A percentile compares a stretch with the other conserved stretches of the same genome.
Evolutionary conservation across 2,329 filamentous ascomycete genomes (phyloP).

Genomic region (Nemania serpens): DNA sequence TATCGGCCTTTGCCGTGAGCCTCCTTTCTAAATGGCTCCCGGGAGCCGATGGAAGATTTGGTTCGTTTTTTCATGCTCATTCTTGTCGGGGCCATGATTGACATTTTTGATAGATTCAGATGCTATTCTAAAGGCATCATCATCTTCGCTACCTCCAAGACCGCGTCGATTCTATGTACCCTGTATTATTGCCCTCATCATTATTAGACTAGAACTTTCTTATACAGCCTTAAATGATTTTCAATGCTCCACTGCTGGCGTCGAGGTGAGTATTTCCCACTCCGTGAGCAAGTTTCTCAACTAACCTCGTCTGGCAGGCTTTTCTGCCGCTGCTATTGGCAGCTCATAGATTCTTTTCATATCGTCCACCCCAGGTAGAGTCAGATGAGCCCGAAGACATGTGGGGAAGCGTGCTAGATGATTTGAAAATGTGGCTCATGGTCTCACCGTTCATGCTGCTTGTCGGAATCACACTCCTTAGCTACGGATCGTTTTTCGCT

Average conservation of each 20-base stretch:
- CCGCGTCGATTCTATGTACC: constrained; percentile 54
- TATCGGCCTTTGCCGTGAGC: constrained; percentile 48
- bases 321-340: constrained; percentile 53
- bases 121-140: constrained; percentile 43
- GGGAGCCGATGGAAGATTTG: constrained; percentile 53
- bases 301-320: constrained; percentile 42
- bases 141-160: constrained; percentile 48
- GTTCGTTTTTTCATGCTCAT: constrained; percentile 30
- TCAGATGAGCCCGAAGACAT: constrained; percentile 52
- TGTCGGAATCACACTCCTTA: constrained; percentile 46
- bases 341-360: constrained; percentile 50
- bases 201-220: constrained; percentile 54
- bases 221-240: constrained; percentile 52
- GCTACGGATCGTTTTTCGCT: constrained; percentile 49
- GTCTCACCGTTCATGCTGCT: constrained; percentile 48
- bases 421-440: constrained; percentile 53
- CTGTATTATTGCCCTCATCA: constrained; percentile 49
- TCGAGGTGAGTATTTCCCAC: constrained; percentile 48
- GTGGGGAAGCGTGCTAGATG: constrained; percentile 53
- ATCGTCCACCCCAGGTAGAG: constrained; percentile 42
- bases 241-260: constrained; percentile 55
- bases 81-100: constrained; percentile 5
- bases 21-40: constrained; percentile 52
- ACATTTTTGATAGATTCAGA: constrained; percentile 33
- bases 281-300: neutral